Conservation (phyloP, 2,329 filamentous ascomycete genomes). For the Leptographium flavum region DNA sequence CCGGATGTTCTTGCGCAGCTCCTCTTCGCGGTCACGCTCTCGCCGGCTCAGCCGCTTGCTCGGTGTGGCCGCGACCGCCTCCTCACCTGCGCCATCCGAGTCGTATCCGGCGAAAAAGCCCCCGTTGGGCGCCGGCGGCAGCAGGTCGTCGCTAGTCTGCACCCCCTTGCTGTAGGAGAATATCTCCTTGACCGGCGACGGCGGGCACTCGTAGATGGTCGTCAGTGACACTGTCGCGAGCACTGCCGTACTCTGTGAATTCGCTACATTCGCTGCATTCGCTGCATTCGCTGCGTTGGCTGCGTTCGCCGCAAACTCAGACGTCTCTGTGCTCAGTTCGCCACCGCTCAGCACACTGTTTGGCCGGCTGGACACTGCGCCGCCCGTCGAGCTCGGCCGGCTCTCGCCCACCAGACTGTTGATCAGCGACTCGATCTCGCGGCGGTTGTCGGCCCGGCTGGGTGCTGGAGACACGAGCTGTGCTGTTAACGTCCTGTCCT, state of each 20-base stretch:
- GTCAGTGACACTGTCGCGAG: slow-evolving; percentile 60
- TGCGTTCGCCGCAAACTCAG: slow-evolving; percentile 36
- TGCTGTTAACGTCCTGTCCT: not conserved
- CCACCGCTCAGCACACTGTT: slow-evolving; percentile 75
- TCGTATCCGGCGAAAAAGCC: slow-evolving; percentile 37
- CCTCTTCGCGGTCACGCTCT: slow-evolving; percentile 73
- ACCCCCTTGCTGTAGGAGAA: slow-evolving; percentile 96
- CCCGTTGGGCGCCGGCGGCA: slow-evolving; percentile 35
- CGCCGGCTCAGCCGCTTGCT: slow-evolving; percentile 66
- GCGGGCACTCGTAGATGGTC: slow-evolving; percentile 68
- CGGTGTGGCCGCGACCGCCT: slow-evolving; percentile 24
- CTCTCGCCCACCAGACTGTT: slow-evolving; percentile 70
- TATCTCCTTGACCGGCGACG: slow-evolving; percentile 64
- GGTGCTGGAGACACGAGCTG: slow-evolving; percentile 58
- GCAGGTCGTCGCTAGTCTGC: slow-evolving; percentile 72
- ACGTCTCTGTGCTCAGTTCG: slow-evolving; percentile 63
- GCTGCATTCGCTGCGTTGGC: too few species aligned
- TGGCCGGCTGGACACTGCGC: slow-evolving; percentile 60
- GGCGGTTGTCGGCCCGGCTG: slow-evolving; percentile 51
- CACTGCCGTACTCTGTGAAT: slow-evolving; percentile 28
- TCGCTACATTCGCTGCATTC: slow-evolving; percentile 5
- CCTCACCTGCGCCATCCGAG: slow-evolving; percentile 46
- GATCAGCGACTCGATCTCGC: slow-evolving; percentile 76
- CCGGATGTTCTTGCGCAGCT: slow-evolving; percentile 70
- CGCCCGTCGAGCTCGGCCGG: slow-evolving; percentile 52